phyloP scores from a whole-genome alignment of 1,284 basidiomycete species.

The Naganishia albida region DNA sequence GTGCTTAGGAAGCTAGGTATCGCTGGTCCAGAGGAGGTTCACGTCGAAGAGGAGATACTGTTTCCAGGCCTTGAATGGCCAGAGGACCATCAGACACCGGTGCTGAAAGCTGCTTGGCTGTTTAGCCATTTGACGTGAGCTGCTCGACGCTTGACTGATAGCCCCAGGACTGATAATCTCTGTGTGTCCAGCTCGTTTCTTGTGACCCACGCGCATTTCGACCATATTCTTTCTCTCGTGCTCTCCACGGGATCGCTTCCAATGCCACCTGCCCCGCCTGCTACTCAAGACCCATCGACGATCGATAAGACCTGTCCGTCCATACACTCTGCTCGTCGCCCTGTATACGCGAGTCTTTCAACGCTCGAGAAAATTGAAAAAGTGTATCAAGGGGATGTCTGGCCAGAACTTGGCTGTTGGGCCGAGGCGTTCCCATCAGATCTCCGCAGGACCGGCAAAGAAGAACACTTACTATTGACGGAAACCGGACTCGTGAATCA shows the following conservation, averaged over 20 bases:
- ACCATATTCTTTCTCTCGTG: slow-evolving; percentile 50
- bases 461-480: not conserved
- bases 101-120: slow-evolving; percentile 50
- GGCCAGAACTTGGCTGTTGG: slow-evolving; percentile 53
- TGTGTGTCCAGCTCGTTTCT: slow-evolving; percentile 46
- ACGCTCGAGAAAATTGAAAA: slow-evolving; percentile 45
- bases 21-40: slow-evolving; percentile 6
- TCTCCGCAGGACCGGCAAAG: not conserved
- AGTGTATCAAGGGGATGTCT: slow-evolving; percentile 49
- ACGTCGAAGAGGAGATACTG: slow-evolving; percentile 24
- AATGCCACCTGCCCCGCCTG: slow-evolving; percentile 2
- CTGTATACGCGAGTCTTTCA: slow-evolving; percentile 44
- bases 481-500: not conserved
- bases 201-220: slow-evolving; percentile 53
- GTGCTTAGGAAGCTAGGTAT: slow-evolving; percentile 6
- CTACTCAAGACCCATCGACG: slow-evolving; percentile 6
- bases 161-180: slow-evolving; percentile 7
- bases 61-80: slow-evolving; percentile 48
- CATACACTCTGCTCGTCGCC: slow-evolving; percentile 35
- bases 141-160: not conserved
- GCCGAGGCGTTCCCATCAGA: slow-evolving; percentile 31
- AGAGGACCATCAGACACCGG: slow-evolving; percentile 41
- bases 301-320: slow-evolving; percentile 27
- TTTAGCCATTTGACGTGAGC: slow-evolving; percentile 51
- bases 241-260: slow-evolving; percentile 48